Conservation (phyloP, 257 asterid genomes). For the Solanum phureja region DNA sequence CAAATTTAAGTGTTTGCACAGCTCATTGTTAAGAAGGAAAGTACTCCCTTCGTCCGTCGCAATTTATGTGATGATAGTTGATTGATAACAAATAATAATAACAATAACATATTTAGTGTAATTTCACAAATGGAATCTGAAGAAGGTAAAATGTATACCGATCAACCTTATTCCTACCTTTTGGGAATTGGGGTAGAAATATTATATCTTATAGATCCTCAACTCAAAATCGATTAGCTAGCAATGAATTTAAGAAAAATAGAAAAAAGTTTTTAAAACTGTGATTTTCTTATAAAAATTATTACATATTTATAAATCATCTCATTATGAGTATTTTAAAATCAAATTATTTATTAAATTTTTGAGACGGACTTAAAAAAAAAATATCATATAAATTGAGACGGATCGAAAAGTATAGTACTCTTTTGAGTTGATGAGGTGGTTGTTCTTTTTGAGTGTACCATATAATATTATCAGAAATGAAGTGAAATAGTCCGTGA, state of each 20-base stretch:
- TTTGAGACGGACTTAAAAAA: fast-evolving
- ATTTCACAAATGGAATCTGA: fast-evolving
- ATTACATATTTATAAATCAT: neutral
- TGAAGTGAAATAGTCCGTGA: conserved; percentile 65
- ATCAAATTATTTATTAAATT: neutral
- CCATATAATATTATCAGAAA: neutral
- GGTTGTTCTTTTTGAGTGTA: conserved; percentile 10
- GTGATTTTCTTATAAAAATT: neutral
- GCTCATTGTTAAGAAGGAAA: conserved; percentile 6
- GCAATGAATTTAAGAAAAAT: neutral
- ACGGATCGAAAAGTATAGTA: too few species aligned
- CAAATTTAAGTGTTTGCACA: conserved; percentile 8
- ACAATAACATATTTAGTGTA: neutral
- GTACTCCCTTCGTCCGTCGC: neutral
- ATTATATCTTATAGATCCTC: neutral
- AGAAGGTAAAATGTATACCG: fast-evolving
- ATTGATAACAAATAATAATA: neutral
- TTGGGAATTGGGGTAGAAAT: too few species aligned
- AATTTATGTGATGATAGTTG: neutral
- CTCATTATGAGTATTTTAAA: neutral
- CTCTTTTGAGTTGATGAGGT: conserved; percentile 18
- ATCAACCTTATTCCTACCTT: neutral
- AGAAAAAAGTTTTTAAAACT: neutral
- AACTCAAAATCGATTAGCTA: neutral
- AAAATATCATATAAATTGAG: neutral